Conservation (phyloP, 2,329 filamentous ascomycete species). For the Ophiocordyceps sinensis region DNA sequence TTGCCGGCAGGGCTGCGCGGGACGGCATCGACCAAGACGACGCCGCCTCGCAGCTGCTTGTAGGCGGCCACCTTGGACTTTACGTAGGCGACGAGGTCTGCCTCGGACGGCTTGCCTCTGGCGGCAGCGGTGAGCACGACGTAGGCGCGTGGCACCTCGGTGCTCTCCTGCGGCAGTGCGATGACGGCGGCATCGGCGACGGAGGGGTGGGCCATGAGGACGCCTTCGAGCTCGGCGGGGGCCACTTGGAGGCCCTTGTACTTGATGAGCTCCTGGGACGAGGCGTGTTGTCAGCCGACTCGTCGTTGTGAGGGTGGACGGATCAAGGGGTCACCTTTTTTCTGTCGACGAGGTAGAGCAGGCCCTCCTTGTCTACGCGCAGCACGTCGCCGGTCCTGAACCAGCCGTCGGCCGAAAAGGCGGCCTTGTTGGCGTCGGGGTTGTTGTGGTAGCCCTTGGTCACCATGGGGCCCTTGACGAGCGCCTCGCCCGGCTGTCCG, state of each 20-base stretch:
- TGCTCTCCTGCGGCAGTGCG: slow-evolving; percentile 32
- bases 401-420: slow-evolving; percentile 40
- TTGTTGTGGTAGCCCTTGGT: slow-evolving; percentile 63
- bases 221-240: slow-evolving; percentile 46
- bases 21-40: slow-evolving; percentile 49
- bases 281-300: not conserved
- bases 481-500: slow-evolving; percentile 41
- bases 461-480: slow-evolving; percentile 56
- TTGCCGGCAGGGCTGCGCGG: slow-evolving; percentile 49
- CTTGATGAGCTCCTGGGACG: slow-evolving; percentile 37
- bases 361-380: slow-evolving; percentile 49
- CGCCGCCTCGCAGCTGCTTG: slow-evolving; percentile 56
- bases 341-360: slow-evolving; percentile 68
- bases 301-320: not conserved
- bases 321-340: slow-evolving; percentile 37
- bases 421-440: slow-evolving; percentile 44
- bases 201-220: slow-evolving; percentile 24
- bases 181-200: slow-evolving; percentile 46
- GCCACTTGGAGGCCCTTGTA: slow-evolving; percentile 51
- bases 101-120: slow-evolving; percentile 10
- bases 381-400: slow-evolving; percentile 74
- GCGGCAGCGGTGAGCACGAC: slow-evolving; percentile 13
- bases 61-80: slow-evolving; percentile 26
- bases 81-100: slow-evolving; percentile 13
- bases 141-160: slow-evolving; percentile 32